Evolutionary conservation across 352 stramenopile species (phyloP).

Genomic region (Globisporangium paroecandrum): DNA sequence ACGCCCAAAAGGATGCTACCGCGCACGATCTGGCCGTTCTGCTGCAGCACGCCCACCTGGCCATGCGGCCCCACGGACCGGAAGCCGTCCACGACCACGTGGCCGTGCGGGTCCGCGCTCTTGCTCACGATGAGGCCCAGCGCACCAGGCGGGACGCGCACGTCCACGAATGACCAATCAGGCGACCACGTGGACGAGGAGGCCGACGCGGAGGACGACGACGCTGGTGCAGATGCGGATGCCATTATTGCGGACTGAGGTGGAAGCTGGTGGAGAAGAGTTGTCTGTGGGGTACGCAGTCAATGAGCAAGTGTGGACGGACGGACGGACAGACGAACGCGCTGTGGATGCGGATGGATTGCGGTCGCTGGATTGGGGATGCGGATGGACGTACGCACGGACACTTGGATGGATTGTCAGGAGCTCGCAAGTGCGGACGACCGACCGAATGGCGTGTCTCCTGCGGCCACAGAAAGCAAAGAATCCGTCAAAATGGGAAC

Average conservation of each 20-base stretch:
- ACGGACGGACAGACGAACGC: neutral
- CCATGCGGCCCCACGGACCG: conserved; percentile 43
- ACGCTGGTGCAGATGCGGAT: neutral
- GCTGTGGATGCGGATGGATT: neutral
- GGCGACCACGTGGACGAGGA: conserved; percentile 14
- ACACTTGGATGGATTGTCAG: conserved; percentile 1
- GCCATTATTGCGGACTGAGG: neutral
- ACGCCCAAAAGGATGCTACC: conserved; percentile 63
- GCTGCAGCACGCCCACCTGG: conserved; percentile 40
- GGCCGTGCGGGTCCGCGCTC: conserved; percentile 24
- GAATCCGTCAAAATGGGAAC: conserved; percentile 2
- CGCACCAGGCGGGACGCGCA: conserved; percentile 60
- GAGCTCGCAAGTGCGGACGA: neutral
- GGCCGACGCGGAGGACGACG: neutral
- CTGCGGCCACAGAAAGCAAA: conserved; percentile 9
- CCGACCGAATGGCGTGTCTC: conserved; percentile 6
- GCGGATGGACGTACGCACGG: neutral
- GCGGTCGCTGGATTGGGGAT: neutral
- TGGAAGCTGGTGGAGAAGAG: neutral
- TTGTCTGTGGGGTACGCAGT: neutral
- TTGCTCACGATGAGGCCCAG: conserved; percentile 81
- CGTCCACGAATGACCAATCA: conserved; percentile 47
- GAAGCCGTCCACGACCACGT: conserved; percentile 78
- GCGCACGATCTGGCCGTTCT: conserved; percentile 31
- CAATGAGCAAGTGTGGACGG: neutral